Evolutionary conservation across 805 yeast genomes (phyloP).

Genomic region (Yarrowia sp.): DNA sequence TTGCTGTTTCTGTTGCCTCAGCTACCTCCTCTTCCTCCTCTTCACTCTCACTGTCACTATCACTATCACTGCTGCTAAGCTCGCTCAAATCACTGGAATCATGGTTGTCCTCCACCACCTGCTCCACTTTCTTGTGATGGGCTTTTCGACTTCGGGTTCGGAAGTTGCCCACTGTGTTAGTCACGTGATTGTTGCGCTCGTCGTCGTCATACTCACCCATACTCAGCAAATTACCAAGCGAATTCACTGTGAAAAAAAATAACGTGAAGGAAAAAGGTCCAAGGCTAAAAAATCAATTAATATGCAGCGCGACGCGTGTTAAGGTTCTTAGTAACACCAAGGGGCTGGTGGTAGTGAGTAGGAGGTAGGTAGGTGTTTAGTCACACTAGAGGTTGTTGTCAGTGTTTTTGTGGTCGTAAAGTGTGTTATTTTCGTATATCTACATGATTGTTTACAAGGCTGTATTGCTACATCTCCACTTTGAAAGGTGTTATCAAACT

Average conservation of each 20-base stretch:
- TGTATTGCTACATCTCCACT: background rate
- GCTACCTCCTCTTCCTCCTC: background rate
- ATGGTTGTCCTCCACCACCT: background rate
- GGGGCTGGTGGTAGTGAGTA: background rate
- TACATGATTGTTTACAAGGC: too few relatives aligned
- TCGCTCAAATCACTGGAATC: too few relatives aligned
- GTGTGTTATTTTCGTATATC: too few relatives aligned
- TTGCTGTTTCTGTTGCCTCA: too few relatives aligned
- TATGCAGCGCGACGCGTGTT: slow-evolving; percentile 19
- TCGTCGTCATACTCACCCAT: slow-evolving; percentile 12
- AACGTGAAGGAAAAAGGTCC: background rate
- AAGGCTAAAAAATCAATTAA: slow-evolving; percentile 15
- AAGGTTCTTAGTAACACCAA: background rate
- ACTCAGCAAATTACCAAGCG: slow-evolving; percentile 19
- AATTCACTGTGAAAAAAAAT: slow-evolving; percentile 13
- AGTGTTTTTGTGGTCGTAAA: too few relatives aligned
- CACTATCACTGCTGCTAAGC: background rate
- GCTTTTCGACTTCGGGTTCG: slow-evolving; percentile 20
- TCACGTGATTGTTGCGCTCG: background rate
- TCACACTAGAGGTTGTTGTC: too few relatives aligned
- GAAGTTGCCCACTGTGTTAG: slow-evolving; percentile 17
- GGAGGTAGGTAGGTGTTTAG: too few relatives aligned
- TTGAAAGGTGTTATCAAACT: background rate
- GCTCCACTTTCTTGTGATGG: slow-evolving; percentile 3
- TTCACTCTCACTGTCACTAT: background rate